Evolutionary conservation across 805 yeast genomes (phyloP).

Genomic region (Lipomyces sp.): DNA sequence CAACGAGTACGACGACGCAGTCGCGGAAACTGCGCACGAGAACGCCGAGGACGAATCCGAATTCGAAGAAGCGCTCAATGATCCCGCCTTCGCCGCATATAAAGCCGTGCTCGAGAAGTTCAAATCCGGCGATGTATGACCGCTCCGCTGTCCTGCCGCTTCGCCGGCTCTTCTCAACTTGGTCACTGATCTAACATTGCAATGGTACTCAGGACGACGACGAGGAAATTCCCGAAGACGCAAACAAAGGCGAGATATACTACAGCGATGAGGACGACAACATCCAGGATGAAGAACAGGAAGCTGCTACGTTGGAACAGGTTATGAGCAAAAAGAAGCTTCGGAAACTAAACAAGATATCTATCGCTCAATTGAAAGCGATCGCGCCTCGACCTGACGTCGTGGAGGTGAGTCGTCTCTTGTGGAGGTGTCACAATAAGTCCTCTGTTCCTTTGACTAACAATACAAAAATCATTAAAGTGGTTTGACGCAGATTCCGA

Average conservation of each 20-base stretch:
- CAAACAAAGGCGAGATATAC: constrained; percentile 36
- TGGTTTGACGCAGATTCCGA: constrained; percentile 85
- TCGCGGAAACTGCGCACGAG: too few species aligned
- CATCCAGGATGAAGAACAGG: constrained; percentile 34
- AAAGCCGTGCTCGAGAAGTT: constrained; percentile 41
- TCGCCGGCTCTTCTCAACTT: not conserved
- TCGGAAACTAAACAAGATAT: constrained; percentile 52
- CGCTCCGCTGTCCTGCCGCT: not conserved
- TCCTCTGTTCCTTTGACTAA: not conserved
- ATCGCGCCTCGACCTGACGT: constrained; percentile 60
- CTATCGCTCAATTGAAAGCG: constrained; percentile 66
- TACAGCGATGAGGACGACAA: constrained; percentile 38
- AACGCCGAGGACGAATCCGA: too few species aligned
- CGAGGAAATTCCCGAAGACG: constrained; percentile 20
- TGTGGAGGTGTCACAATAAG: not conserved
- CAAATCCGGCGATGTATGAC: constrained; percentile 31
- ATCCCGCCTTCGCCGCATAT: constrained; percentile 40
- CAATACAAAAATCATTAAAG: too few species aligned
- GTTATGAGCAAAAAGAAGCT: constrained; percentile 47
- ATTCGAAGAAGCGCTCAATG: constrained; percentile 31
- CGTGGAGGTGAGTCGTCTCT: constrained; percentile 49
- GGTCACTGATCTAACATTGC: constrained; percentile 4
- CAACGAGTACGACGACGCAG: too few species aligned
- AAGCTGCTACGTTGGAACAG: constrained; percentile 27
- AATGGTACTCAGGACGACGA: too few species aligned